Percentiles rank a stretch among this genome's conserved stretches.
phyloP scores from a whole-genome alignment of 1,284 basidiomycete species.

The Leccinum subrobustum region DNA sequence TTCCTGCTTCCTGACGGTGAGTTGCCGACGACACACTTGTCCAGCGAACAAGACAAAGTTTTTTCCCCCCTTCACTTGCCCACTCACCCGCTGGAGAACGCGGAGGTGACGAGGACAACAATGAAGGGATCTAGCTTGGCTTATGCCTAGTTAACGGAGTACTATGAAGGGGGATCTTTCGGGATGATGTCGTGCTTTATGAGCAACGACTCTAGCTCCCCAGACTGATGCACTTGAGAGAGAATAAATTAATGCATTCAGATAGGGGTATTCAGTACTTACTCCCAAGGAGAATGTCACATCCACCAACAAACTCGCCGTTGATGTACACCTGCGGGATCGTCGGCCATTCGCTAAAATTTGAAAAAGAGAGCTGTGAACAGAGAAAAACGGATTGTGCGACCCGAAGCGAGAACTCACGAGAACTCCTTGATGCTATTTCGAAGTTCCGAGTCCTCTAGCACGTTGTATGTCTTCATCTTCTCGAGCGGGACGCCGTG shows the following conservation, averaged over 20 bases:
- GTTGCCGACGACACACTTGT: neutral
- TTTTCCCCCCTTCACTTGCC: neutral
- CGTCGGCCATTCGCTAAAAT: slow-evolving; percentile 90
- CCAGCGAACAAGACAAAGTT: neutral
- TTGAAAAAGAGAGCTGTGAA: neutral
- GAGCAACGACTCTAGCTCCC: slow-evolving; percentile 87
- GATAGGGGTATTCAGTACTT: slow-evolving; percentile 37
- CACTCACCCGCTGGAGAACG: neutral
- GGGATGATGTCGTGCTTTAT: slow-evolving; percentile 71
- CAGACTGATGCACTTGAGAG: slow-evolving; percentile 87
- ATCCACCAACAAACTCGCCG: slow-evolving; percentile 95
- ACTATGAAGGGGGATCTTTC: neutral
- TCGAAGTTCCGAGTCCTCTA: slow-evolving; percentile 84
- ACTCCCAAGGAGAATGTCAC: slow-evolving; percentile 93
- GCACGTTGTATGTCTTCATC: slow-evolving; percentile 86
- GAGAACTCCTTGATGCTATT: slow-evolving; percentile 94
- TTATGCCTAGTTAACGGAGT: neutral
- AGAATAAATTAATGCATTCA: slow-evolving; percentile 1
- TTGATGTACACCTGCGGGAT: slow-evolving; percentile 95
- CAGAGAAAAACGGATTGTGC: neutral
- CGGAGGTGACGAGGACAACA: neutral
- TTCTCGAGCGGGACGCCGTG: slow-evolving; percentile 82
- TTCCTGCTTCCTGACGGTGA: neutral
- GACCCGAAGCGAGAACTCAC: slow-evolving; percentile 47
- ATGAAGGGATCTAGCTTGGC: neutral